Conservation (phyloP, 805 yeast genomes). For the Alloascoidea hylecoeti region DNA sequence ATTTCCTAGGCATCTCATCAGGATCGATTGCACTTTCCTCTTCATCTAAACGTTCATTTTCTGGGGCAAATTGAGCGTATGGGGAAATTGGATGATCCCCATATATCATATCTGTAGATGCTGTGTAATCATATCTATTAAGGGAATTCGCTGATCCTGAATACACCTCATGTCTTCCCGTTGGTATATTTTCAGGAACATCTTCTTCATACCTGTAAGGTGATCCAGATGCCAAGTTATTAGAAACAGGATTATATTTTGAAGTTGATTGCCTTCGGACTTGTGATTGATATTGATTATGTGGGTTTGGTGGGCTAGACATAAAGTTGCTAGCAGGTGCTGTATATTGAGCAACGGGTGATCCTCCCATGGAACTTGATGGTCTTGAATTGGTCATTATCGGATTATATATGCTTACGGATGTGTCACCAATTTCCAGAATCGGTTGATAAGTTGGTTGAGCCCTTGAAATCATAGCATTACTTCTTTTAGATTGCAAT, state of each 20-base stretch:
- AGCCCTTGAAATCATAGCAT: background rate
- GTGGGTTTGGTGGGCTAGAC: slow-evolving; percentile 1
- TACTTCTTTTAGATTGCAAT: slow-evolving; percentile 3
- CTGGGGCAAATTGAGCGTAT: background rate
- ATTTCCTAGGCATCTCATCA: slow-evolving; percentile 6
- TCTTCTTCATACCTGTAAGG: too few species aligned
- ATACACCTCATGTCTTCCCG: too few species aligned
- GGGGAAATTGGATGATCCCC: too few species aligned
- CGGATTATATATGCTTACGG: too few species aligned
- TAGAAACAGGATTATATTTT: too few species aligned
- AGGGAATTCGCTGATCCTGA: too few species aligned
- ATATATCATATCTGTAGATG: background rate
- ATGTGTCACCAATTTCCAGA: too few species aligned
- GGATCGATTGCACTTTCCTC: slow-evolving; percentile 10
- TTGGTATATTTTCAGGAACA: too few species aligned
- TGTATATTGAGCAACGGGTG: background rate
- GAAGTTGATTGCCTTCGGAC: slow-evolving; percentile 33
- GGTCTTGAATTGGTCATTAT: slow-evolving; percentile 1
- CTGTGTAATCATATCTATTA: background rate
- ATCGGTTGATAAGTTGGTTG: slow-evolving; percentile 1
- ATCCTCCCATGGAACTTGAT: background rate
- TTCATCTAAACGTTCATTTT: slow-evolving; percentile 3
- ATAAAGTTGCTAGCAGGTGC: background rate
- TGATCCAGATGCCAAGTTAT: too few species aligned
- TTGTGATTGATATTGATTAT: slow-evolving; percentile 14